Evolutionary conservation across 2,329 filamentous ascomycete species (phyloP).

Genomic region (Aspergillus udagawae): DNA sequence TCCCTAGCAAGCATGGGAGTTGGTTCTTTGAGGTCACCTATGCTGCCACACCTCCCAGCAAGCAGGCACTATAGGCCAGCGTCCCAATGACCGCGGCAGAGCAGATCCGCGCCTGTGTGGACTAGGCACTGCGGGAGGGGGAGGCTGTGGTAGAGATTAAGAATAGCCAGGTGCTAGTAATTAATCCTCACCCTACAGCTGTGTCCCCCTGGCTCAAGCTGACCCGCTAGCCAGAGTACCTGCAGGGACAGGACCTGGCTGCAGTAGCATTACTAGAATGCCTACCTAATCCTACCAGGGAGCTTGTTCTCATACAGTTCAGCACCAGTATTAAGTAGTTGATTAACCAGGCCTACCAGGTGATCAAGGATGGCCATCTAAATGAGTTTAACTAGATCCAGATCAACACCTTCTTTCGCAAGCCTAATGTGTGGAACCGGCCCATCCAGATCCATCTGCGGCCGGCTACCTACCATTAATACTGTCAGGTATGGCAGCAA

Average conservation of each 20-base stretch:
- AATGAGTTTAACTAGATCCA: conserved; percentile 3
- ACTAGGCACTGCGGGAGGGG: background rate
- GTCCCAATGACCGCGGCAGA: background rate
- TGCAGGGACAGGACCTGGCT: background rate
- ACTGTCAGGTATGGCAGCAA: background rate
- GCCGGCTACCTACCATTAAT: background rate
- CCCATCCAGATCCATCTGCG: conserved; percentile 1
- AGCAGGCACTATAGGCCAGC: background rate
- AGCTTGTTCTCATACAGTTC: background rate
- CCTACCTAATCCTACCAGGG: background rate
- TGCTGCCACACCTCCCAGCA: background rate
- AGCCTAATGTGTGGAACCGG: background rate
- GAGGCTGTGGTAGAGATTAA: background rate
- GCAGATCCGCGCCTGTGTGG: background rate
- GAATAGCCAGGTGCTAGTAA: background rate
- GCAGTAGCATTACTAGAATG: background rate
- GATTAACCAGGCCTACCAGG: background rate
- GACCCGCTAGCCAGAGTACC: background rate
- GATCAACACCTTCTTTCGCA: conserved; percentile 1
- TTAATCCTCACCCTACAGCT: background rate
- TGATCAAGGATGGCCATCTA: background rate
- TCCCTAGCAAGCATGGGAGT: background rate
- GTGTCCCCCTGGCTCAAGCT: conserved; percentile 1
- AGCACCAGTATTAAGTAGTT: background rate
- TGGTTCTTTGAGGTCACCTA: background rate